Base-by-base conservation (phyloP, 2,329 filamentous ascomycete species). In the Trichoderma sp. region DNA sequence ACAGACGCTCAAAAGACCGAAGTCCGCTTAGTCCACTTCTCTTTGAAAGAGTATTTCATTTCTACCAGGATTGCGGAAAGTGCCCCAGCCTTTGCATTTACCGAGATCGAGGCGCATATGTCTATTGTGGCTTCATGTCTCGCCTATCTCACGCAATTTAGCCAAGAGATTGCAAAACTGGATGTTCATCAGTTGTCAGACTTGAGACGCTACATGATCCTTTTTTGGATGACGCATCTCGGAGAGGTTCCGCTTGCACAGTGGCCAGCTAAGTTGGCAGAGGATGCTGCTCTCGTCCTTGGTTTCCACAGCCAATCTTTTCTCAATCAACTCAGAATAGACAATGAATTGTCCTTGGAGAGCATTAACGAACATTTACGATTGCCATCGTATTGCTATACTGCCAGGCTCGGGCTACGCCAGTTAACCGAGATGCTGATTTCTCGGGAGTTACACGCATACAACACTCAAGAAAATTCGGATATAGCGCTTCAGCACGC, bases 181-280 rank as follows among this genome's bases (percentile, higher is more conserved):
- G n/a, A n/a, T n/a, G n/a, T n/a, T n/a, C n/a, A n/a, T n/a, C n/a
- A n/a, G n/a, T n/a, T n/a, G n/a, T n/a, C n/a, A n/a, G n/a, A n/a
- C n/a, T n/a, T n/a, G n/a, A n/a, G n/a, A n/a, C n/a, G n/a, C n/a
- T n/a, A n/a, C n/a, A n/a, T n/a, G n/a, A n/a, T n/a, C n/a, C n/a
- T n/a, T n/a, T n/a, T n/a, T n/a, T 64, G 61, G 61, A 16, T 14
- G 13, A 4, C 4, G 0, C 61, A 64, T 64, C 62, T 70, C 1
- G 63, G 68, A 27, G 16, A 57, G 13, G 4, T 62, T 8, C 53
- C 67, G 6, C 29, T 33, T 8, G 21, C 3, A 33, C 14, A 19
- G 1, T 69, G 67, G 59, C 29, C 52, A 8, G n/a, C 7, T 1
- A 4, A 40, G 6, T 10, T 16, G 8, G 5, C 4, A 6, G 16